Base-by-base conservation (phyloP, 2,329 filamentous ascomycete genomes). In the Nemania sp. region DNA sequence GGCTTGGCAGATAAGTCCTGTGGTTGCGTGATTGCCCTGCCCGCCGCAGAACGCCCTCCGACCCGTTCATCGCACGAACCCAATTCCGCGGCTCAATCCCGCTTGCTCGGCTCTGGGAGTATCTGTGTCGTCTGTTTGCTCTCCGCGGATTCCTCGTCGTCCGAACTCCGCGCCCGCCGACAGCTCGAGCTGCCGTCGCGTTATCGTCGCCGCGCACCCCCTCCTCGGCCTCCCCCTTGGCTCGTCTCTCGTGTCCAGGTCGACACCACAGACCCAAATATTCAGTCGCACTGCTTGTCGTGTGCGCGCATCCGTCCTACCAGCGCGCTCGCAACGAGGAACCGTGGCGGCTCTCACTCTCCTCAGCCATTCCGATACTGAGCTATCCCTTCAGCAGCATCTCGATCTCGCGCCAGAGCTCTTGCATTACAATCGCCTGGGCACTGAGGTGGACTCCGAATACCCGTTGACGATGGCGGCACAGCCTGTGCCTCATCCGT, bases 401-500 rank as follows among this genome's bases (percentile, higher is more conserved):
- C 79, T 86, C 66, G 82, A 85, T 66, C 77, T 86, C 65, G 77
- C 81, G 57, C 81, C 81, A 51, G 79, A 82, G 65, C 76, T 86
- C 68, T 75, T 81, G 68, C 78, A 78, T 64, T 83, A 81, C 72
- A 77, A 76, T 64, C 77, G 76, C 70, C 78, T 81, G 74, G 77
- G 76, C 69, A 65, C 75, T 67, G 83, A 85, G 77, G 80, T 77
- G 77, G 83, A 83, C 74, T 75, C 79, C 77, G 82, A 86, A 50
- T 67, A 71, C 78, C 81, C 82, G 76, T 80, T 82, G 85, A 87
- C 86, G 82, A 89, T 89, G 86, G 78, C 78, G 78, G 86, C 86
- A 85, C 86, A 88, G 80, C 78, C 80, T 71, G 85, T 87, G 85
- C 85, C 85, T 85, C 85, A 87, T 84, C 83, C 82, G 79, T 79